Evolutionary conservation across 768 basidiomycete genomes (phyloP).

Genomic region (Paxillus involutus): DNA sequence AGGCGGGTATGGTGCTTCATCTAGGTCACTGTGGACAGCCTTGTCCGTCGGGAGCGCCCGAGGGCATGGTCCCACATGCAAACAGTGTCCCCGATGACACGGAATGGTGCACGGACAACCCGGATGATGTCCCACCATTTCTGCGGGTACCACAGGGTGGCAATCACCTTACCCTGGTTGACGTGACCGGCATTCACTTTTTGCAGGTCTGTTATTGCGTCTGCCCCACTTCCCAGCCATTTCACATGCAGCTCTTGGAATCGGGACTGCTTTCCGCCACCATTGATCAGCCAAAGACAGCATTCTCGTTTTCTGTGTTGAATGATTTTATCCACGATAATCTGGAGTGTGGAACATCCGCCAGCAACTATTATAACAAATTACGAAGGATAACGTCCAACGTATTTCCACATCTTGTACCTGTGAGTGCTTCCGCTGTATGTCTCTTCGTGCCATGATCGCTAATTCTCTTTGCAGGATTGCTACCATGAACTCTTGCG

Average conservation of each 20-base stretch:
- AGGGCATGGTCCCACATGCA: too few relatives aligned
- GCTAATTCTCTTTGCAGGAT: slow-evolving; percentile 1
- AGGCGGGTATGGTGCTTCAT: background rate
- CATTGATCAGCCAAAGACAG: background rate
- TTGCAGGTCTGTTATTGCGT: background rate
- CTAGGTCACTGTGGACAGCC: background rate
- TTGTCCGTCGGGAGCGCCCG: too few relatives aligned
- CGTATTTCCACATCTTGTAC: background rate
- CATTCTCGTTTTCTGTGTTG: slow-evolving; percentile 14
- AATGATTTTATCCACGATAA: slow-evolving; percentile 13
- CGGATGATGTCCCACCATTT: too few relatives aligned
- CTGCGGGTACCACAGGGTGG: too few relatives aligned
- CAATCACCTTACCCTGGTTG: too few relatives aligned
- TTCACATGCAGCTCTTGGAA: background rate
- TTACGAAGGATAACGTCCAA: background rate
- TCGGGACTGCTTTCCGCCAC: background rate
- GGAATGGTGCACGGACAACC: too few relatives aligned
- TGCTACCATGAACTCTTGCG: slow-evolving; percentile 16
- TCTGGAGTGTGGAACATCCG: slow-evolving; percentile 12
- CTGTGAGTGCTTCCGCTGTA: background rate
- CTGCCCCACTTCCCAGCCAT: background rate
- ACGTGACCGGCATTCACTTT: background rate
- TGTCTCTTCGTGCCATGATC: background rate
- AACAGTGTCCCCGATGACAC: too few relatives aligned
- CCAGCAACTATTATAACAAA: background rate